phyloP scores from a whole-genome alignment of 2,329 filamentous ascomycete species.

The Aureobasidium sp. region DNA sequence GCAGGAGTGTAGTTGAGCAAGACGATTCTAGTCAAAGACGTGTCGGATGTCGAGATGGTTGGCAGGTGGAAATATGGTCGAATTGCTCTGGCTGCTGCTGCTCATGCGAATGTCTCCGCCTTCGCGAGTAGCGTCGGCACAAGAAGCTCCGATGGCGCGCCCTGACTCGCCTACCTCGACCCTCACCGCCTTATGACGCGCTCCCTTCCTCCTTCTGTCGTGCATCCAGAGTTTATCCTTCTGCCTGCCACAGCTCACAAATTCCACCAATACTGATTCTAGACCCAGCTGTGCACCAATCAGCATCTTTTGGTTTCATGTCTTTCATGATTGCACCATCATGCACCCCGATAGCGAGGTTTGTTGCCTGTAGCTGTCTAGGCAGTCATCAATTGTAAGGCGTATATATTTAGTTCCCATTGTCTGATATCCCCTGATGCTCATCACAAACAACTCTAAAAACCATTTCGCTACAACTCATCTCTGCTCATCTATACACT shows the following conservation, averaged over 20 bases:
- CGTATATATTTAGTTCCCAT: not conserved
- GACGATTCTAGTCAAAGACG: not conserved
- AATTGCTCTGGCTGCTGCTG: constrained; percentile 1
- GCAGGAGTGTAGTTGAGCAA: not conserved
- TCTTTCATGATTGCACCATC: not conserved
- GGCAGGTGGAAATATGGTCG: not conserved
- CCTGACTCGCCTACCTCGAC: not conserved
- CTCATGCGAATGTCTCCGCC: constrained; percentile 3
- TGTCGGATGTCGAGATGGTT: no score
- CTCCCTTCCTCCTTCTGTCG: not conserved
- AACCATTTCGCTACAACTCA: not conserved
- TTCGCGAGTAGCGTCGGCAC: constrained; percentile 1
- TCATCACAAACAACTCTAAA: no score
- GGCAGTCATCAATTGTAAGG: not conserved
- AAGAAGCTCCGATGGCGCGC: not conserved
- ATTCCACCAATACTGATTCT: not conserved
- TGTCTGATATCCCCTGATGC: no score
- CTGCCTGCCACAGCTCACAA: not conserved
- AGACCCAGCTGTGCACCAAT: not conserved
- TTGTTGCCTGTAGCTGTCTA: not conserved
- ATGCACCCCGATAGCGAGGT: not conserved
- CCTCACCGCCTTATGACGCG: not conserved
- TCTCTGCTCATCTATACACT: not conserved
- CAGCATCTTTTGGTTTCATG: not conserved
- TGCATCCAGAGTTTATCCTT: not conserved